phyloP scores from a whole-genome alignment of 345 rosid species.

The Barbarea vulgaris region DNA sequence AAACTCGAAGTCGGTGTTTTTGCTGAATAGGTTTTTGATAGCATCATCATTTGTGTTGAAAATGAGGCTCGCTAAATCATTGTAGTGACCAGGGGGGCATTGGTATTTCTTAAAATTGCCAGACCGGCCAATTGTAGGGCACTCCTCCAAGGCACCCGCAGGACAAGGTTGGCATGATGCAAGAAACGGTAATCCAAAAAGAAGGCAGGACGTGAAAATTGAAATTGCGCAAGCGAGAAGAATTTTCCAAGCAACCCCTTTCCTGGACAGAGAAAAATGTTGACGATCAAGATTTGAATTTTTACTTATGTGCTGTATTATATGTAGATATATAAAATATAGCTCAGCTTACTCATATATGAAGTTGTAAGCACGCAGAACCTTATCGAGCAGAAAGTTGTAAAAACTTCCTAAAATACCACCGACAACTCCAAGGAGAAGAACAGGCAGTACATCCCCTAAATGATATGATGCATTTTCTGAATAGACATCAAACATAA shows the following conservation, averaged over 20 bases:
- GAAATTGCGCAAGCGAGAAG: slow-evolving; percentile 68
- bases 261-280: slow-evolving; percentile 52
- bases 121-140: slow-evolving; percentile 92
- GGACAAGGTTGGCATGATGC: slow-evolving; percentile 87
- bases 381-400: slow-evolving; percentile 69
- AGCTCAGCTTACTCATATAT: slow-evolving; percentile 87
- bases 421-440: slow-evolving; percentile 78
- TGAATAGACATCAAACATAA: slow-evolving; percentile 86
- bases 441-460: slow-evolving; percentile 72
- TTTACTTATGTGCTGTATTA: not conserved
- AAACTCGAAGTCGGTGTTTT: slow-evolving; percentile 74
- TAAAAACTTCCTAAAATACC: slow-evolving; percentile 85
- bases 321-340: not conserved
- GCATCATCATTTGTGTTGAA: slow-evolving; percentile 95
- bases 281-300: not conserved
- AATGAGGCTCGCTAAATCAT: slow-evolving; percentile 94
- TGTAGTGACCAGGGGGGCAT: slow-evolving; percentile 75
- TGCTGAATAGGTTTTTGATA: slow-evolving; percentile 90
- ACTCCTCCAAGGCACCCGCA: slow-evolving; percentile 61
- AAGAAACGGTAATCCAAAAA: slow-evolving; percentile 90
- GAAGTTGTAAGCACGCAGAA: slow-evolving; percentile 68
- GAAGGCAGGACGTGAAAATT: slow-evolving; percentile 79
- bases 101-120: slow-evolving; percentile 97
- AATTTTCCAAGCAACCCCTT: slow-evolving; percentile 59
- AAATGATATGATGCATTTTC: slow-evolving; percentile 68